A percentile compares a stretch with the other conserved stretches of the same genome.
phyloP scores from a whole-genome alignment of 139 green algal species.

The Volvox reticuliferus region DNA sequence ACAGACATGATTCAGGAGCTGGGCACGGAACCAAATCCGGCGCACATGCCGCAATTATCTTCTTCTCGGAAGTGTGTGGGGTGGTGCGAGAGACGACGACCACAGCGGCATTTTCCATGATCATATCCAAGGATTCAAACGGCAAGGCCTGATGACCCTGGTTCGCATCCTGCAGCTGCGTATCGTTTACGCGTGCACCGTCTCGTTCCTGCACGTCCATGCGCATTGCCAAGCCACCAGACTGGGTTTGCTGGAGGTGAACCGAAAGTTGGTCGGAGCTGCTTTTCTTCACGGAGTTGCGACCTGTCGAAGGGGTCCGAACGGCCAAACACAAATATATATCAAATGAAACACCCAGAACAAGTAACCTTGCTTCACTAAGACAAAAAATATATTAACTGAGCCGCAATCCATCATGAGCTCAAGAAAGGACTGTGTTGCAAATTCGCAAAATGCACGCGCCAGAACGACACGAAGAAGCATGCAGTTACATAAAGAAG shows the following conservation, averaged over 20 bases:
- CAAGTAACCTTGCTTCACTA: too few species aligned
- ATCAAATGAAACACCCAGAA: neutral
- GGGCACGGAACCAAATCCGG: neutral
- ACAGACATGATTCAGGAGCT: too few species aligned
- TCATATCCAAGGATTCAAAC: neutral
- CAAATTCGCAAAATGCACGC: too few species aligned
- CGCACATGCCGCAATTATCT: neutral
- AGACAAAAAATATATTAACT: too few species aligned
- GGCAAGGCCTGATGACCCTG: neutral
- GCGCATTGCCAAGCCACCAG: neutral
- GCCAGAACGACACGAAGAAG: neutral
- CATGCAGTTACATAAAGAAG: neutral
- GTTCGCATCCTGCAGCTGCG: neutral
- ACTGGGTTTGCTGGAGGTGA: neutral
- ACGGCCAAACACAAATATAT: neutral
- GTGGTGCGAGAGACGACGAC: constrained; percentile 7
- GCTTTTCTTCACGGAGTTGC: neutral
- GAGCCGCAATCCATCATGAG: too few species aligned
- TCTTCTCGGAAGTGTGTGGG: neutral
- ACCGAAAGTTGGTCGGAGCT: neutral
- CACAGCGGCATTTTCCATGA: constrained; percentile 16
- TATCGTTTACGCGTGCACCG: too few species aligned
- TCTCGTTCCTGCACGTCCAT: neutral
- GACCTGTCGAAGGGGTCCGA: neutral
- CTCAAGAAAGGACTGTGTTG: too few species aligned